Percentiles rank a stretch among this genome's conserved stretches.
These are phyloP conservation scores for Penicillium samsonianum DNA, from an alignment of 495 filamentous ascomycete genomes.

Conservation along the genomic window DNA sequence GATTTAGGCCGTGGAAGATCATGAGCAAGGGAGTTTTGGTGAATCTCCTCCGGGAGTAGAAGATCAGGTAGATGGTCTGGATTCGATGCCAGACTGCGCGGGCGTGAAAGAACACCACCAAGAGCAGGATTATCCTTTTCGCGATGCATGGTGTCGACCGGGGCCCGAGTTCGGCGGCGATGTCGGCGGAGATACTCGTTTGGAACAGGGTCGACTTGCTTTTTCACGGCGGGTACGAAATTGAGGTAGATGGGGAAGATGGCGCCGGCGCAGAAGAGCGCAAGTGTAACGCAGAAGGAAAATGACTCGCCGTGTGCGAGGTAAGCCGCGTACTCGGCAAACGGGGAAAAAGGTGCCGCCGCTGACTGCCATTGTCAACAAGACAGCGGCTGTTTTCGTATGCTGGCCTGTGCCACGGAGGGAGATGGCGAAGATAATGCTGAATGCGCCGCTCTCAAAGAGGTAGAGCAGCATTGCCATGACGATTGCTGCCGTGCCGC, in stretches of 20 bases:
- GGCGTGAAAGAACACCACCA: conserved; percentile 43
- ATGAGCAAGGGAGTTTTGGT: not conserved
- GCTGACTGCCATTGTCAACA: conserved; percentile 56
- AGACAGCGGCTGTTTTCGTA: conserved; percentile 58
- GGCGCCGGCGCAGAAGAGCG: conserved; percentile 56
- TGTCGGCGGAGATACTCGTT: conserved; percentile 46
- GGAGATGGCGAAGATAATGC: conserved; percentile 61
- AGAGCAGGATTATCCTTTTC: conserved; percentile 39
- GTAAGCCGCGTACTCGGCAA: conserved; percentile 51
- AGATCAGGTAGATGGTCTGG: conserved; percentile 36
- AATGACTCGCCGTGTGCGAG: conserved; percentile 44
- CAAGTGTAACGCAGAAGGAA: conserved; percentile 59
- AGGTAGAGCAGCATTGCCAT: conserved; percentile 59
- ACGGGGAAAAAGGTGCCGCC: conserved; percentile 60
- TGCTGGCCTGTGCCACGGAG: conserved; percentile 61
- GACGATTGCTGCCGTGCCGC: conserved; percentile 46
- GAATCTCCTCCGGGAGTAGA: conserved; percentile 24
- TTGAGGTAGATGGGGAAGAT: conserved; percentile 65
- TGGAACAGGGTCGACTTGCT: conserved; percentile 60
- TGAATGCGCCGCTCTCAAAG: conserved; percentile 63
- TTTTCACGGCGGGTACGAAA: conserved; percentile 54
- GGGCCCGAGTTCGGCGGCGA: conserved; percentile 29
- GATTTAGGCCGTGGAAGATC: not conserved
- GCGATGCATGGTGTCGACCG: conserved; percentile 23
- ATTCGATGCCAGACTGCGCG: conserved; percentile 38